Conservation (phyloP, 2,329 filamentous ascomycete genomes). For the Aureobasidium musti region DNA sequence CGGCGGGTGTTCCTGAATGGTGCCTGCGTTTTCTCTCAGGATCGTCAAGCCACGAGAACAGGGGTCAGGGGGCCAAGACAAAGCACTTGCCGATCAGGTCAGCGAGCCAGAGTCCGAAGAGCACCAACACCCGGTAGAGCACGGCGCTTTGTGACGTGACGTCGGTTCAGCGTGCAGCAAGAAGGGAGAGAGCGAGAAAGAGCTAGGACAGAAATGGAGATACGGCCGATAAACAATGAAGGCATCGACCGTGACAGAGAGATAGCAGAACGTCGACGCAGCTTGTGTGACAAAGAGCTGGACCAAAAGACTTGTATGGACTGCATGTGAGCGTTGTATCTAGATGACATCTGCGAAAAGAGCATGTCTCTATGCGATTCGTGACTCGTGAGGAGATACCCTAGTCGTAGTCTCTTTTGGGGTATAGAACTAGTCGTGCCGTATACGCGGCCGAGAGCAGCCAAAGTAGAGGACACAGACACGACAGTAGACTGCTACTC, state of each 20-base stretch:
- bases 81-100: conserved; percentile 26
- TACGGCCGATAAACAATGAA: conserved; percentile 21
- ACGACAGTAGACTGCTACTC: conserved; percentile 7
- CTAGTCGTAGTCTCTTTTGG: neutral
- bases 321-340: conserved; percentile 6
- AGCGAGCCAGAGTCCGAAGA: conserved; percentile 14
- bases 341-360: neutral
- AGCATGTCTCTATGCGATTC: neutral
- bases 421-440: conserved; percentile 9
- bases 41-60: conserved; percentile 28
- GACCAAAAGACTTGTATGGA: neutral
- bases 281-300: conserved; percentile 10
- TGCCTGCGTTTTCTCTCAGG: conserved; percentile 19
- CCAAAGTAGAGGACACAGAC: conserved; percentile 3
- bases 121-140: conserved; percentile 7
- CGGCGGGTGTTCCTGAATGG: conserved; percentile 29
- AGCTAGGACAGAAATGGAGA: conserved; percentile 4
- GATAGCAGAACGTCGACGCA: conserved; percentile 24
- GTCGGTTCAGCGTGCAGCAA: conserved; percentile 5
- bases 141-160: conserved; percentile 21
- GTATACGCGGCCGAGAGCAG: conserved; percentile 9
- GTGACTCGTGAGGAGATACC: neutral
- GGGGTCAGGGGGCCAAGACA: conserved; percentile 29
- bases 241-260: conserved; percentile 9
- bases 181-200: neutral